Conservation (phyloP, 306 rosid species). For the Glycyrrhiza uralensis region DNA sequence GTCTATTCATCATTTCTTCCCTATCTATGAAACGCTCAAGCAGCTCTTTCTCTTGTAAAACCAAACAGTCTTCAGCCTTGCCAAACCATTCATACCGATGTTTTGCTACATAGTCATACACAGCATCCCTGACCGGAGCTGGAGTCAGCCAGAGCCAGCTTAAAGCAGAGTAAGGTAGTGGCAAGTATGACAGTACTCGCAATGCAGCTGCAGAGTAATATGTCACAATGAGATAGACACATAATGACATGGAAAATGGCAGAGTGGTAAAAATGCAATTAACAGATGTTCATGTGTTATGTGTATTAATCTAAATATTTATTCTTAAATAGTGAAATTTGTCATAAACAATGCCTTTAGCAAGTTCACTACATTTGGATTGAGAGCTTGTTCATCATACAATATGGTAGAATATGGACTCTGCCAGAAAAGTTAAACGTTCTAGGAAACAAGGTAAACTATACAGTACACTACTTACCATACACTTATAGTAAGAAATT, state of each 20-base stretch:
- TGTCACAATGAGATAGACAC: constrained; percentile 24
- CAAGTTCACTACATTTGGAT: not conserved
- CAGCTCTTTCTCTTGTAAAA: constrained; percentile 60
- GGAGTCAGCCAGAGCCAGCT: constrained; percentile 54
- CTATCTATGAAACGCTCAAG: constrained; percentile 85
- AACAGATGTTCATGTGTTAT: not conserved
- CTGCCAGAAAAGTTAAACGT: not conserved
- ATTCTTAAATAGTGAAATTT: not conserved
- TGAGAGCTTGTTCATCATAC: not conserved
- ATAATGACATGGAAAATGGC: not conserved
- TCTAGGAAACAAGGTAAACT: not conserved
- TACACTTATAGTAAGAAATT: no score
- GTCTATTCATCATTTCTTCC: constrained; percentile 52
- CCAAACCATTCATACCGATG: constrained; percentile 61
- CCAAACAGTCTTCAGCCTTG: constrained; percentile 58
- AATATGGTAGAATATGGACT: not conserved
- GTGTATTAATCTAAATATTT: not conserved
- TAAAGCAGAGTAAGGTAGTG: constrained; percentile 65
- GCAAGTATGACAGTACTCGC: constrained; percentile 68
- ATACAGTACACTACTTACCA: no score
- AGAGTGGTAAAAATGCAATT: constrained; percentile 9
- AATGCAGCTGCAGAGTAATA: constrained; percentile 65
- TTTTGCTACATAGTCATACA: constrained; percentile 60
- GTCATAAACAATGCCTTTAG: not conserved
- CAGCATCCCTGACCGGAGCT: constrained; percentile 58